Percentiles rank a stretch among this genome's conserved stretches.
These are phyloP conservation scores for Lachnellula subtilissima DNA, from an alignment of 2,329 filamentous ascomycete species.

Conservation along the genomic window DNA sequence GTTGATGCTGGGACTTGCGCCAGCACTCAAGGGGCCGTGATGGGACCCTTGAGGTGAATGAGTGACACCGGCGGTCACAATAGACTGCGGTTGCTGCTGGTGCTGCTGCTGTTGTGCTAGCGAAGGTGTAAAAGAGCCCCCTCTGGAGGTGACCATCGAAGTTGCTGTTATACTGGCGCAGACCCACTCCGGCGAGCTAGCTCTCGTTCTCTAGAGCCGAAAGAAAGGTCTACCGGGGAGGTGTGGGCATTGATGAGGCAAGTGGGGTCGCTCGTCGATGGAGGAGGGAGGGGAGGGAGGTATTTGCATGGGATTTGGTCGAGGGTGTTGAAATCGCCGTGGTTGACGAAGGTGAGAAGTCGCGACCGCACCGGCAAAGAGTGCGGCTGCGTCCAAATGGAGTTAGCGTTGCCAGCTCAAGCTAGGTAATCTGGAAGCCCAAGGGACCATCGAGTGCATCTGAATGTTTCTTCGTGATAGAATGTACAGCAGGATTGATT, in stretches of 20 bases:
- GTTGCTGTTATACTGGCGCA: conserved; percentile 30
- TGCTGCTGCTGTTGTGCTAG: conserved; percentile 29
- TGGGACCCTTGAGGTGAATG: conserved; percentile 39
- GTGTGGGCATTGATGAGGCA: conserved; percentile 25
- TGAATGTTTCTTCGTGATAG: neutral
- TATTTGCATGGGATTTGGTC: neutral
- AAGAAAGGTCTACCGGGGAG: conserved; percentile 30
- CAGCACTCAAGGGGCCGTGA: conserved; percentile 39
- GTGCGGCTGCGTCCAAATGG: neutral
- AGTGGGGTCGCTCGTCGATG: conserved; percentile 2
- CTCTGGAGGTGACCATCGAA: conserved; percentile 36
- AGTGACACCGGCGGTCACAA: conserved; percentile 30
- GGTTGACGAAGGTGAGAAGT: conserved; percentile 1
- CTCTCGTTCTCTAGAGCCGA: conserved; percentile 32
- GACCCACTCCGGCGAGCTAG: conserved; percentile 32
- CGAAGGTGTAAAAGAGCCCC: conserved; percentile 34
- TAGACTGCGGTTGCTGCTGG: conserved; percentile 20
- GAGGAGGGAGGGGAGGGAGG: neutral
- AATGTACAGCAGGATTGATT: neutral
- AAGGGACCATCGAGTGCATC: neutral
- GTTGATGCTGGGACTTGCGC: conserved; percentile 32
- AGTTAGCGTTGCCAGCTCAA: neutral
- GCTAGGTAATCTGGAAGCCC: too few relatives aligned
- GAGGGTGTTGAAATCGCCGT: neutral
- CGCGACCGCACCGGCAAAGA: neutral